These are phyloP conservation scores for Catharanthus roseus DNA, from an alignment of 257 asterid species.

Conservation along the genomic window DNA sequence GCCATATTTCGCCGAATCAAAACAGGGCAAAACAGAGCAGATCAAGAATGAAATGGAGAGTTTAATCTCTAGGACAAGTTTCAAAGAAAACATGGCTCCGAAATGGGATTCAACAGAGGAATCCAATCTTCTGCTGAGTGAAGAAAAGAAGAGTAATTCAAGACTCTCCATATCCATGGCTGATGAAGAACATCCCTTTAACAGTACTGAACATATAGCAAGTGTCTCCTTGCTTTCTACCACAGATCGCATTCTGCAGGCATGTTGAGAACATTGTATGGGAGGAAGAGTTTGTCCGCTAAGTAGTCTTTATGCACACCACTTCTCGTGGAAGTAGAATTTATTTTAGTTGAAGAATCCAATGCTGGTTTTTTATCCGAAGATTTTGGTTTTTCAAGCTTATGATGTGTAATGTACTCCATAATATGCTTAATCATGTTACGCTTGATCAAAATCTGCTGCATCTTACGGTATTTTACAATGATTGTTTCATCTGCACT, in stretches of 20 bases:
- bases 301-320: not conserved
- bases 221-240: constrained; percentile 46
- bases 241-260: constrained; percentile 30
- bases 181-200: constrained; percentile 53
- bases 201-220: constrained; percentile 25
- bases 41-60: constrained; percentile 1
- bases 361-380: not conserved
- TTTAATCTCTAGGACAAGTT: constrained; percentile 13
- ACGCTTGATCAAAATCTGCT: not conserved
- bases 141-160: constrained; percentile 21
- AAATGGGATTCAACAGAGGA: constrained; percentile 24
- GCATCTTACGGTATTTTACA: not conserved
- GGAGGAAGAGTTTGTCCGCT: not conserved
- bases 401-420: not conserved
- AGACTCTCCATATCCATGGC: constrained; percentile 5
- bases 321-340: constrained; percentile 17
- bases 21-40: constrained; percentile 12
- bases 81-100: constrained; percentile 49
- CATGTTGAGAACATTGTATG: constrained; percentile 22
- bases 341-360: not conserved
- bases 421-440: too few relatives aligned
- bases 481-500: not conserved
- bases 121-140: constrained; percentile 40
- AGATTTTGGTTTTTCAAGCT: not conserved
- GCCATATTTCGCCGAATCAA: not conserved